Evolutionary conservation across 2,329 filamentous ascomycete species (phyloP), one percentile per base, ranked within the genome.

Genomic region (Colletotrichum gloeosporioides): DNA sequence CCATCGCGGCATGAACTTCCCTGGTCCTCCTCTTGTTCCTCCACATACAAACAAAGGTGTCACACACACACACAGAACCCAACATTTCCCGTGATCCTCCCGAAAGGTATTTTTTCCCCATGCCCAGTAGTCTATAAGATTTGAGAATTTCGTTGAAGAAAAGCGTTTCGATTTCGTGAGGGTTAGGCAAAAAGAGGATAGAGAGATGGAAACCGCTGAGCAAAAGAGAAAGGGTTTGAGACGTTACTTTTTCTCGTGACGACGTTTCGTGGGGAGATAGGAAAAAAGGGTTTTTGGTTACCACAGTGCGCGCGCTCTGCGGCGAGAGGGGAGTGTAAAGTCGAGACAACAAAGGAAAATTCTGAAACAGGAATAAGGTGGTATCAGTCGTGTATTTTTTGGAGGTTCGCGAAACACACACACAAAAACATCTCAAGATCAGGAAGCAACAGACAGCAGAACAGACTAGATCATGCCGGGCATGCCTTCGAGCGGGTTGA

Each of bases 391-490:
- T 75, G 69, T 68, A 55, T 53, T 53, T 22, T 53, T 53, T 53
- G n/a, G 44, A 53, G 39, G 39, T 31, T 68, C 61, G 39, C 65
- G 22, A 36, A 62, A 32, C 29, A 22, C 59, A 62, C n/a, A 25
- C 27, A 32, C n/a, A 31, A 39, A 27, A 57, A 22, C 16, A 57
- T 65, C 29, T 53, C 49, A 32, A 76, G 66, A 27, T 65, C 44
- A 55, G 65, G n/a, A 39, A 32, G 8, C 16, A 39, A 31, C 18
- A 34, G 44, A 13, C n/a, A 22, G 6, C 44, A 12, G 44, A 53
- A 1, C 44, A 53, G 65, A 18, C 39, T 29, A 78, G 55, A 78
- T 78, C 77, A 78, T 78, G 57, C 77, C 77, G 2, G 77, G 77
- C 70, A 71, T 77, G 73, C 70, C 67, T 39, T 77, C 75, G 25